Evolutionary conservation across 345 rosid species (phyloP), one percentile per base, ranked within the genome.

Genomic region (Euphorbia lathyris): DNA sequence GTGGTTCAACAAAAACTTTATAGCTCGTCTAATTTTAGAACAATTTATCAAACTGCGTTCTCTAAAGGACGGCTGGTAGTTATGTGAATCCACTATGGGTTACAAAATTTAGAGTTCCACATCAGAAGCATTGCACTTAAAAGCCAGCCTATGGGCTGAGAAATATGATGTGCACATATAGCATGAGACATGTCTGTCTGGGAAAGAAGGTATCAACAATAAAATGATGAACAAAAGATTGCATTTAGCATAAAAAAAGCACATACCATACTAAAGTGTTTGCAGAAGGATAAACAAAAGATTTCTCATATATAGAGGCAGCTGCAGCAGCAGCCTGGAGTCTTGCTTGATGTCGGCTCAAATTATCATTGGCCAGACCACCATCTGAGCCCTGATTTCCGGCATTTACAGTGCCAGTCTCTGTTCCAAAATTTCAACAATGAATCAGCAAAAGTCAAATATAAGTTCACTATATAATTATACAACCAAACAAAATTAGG

Each of bases 261-360:
- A 74, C 87, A 62, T 82, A 90, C 97, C 97, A 86, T n/a, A 59
- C 87, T 67, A 76, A 58, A 22, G 86, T 74, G 79, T 76, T 89
- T 73, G 90, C 81, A 51, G 90, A 85, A 73, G 98, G 97, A 83
- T 94, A 91, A 64, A 88, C 90, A 72, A 81, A 72, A 32, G 96
- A 91, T 77, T 81, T 94, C 70, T 85, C 96, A 74, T 91, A 91
- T 74, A 88, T 59, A 34, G 98, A 74, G 14, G 97, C 96, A 10
- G 98, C 97, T 13, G 90, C 80, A 0, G 87, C 88, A 48, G 96
- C 96, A 73, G 96, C 98, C 85, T 74, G 96, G 40, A 90, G 77
- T 80, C 97, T 88, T 69, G 84, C 89, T 78, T 90, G 86, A 78
- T 88, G 96, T 72, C 69, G 72, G 71, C 84, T 85, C 75, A 86